Conservation (phyloP, 768 basidiomycete genomes). For the Tremella fuciformis region DNA sequence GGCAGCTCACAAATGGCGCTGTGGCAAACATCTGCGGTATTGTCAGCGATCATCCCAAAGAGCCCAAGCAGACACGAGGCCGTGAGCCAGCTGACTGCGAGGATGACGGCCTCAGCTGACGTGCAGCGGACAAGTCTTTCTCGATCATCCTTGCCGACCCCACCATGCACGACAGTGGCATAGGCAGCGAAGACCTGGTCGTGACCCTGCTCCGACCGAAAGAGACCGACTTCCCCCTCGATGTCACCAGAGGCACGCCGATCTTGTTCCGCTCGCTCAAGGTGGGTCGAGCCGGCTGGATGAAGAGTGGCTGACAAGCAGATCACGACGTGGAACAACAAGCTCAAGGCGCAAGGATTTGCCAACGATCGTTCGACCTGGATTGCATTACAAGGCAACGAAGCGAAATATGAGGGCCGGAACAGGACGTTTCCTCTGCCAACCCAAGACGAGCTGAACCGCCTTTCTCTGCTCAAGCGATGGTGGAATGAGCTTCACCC, state of each 20-base stretch:
- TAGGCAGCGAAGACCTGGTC: slow-evolving; percentile 26
- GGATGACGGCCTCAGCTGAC: background rate
- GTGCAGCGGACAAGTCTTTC: slow-evolving; percentile 20
- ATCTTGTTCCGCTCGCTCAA: slow-evolving; percentile 26
- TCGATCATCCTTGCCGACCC: slow-evolving; percentile 33
- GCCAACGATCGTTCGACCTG: slow-evolving; percentile 18
- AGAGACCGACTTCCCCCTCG: slow-evolving; percentile 16
- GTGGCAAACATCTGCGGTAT: slow-evolving; percentile 3
- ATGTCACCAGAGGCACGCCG: slow-evolving; percentile 16
- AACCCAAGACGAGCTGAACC: slow-evolving; percentile 15
- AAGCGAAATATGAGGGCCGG: too few species aligned
- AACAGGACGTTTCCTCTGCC: slow-evolving; percentile 12
- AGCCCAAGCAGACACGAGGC: background rate
- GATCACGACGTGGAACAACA: slow-evolving; percentile 23
- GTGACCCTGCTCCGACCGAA: slow-evolving; percentile 28
- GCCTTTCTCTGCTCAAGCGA: slow-evolving; percentile 25
- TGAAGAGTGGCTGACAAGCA: background rate
- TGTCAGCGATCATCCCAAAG: background rate
- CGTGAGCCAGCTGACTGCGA: too few species aligned
- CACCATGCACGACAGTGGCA: slow-evolving; percentile 10
- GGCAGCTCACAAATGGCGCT: background rate
- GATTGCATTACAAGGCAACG: slow-evolving; percentile 11
- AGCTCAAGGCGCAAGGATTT: slow-evolving; percentile 33
- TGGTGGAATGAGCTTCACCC: slow-evolving; percentile 7
- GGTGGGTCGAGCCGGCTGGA: slow-evolving; percentile 10